Evolutionary conservation across 805 yeast genomes (phyloP).

Genomic region (Maudiozyma saulgeensis): DNA sequence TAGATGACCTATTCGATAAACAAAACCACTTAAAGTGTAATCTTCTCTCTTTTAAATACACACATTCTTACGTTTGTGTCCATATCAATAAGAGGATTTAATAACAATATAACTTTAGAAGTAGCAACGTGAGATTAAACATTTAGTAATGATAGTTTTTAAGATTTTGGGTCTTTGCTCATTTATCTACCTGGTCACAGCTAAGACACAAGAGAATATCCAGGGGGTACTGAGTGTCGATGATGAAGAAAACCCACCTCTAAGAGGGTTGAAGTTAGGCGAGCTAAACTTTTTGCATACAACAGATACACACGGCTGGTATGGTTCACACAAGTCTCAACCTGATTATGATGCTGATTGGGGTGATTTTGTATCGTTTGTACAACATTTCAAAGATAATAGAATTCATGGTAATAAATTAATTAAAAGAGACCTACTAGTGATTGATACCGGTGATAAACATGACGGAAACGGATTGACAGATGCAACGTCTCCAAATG

Average conservation of each 20-base stretch:
- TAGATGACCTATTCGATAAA: too few relatives aligned
- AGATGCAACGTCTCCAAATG: slow-evolving; percentile 71
- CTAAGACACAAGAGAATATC: not conserved
- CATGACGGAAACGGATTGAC: slow-evolving; percentile 91
- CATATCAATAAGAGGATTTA: too few relatives aligned
- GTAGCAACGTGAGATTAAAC: too few relatives aligned
- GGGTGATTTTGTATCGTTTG: slow-evolving; percentile 82
- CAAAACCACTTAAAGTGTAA: too few relatives aligned
- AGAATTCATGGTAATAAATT: slow-evolving; percentile 28
- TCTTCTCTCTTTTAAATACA: too few relatives aligned
- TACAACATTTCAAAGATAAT: slow-evolving; percentile 36
- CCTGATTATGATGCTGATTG: slow-evolving; percentile 72
- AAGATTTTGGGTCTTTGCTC: too few relatives aligned
- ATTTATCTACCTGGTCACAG: not conserved
- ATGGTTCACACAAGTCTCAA: slow-evolving; percentile 80
- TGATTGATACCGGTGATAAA: slow-evolving; percentile 86
- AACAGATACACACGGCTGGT: slow-evolving; percentile 97
- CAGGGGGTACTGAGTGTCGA: not conserved
- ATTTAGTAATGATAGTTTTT: too few relatives aligned
- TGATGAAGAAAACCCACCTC: not conserved
- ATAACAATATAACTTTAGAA: too few relatives aligned
- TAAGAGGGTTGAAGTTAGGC: slow-evolving; percentile 54
- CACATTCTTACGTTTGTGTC: too few relatives aligned
- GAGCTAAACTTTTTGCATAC: slow-evolving; percentile 82
- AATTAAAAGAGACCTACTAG: slow-evolving; percentile 42